Base-by-base conservation (phyloP, 352 stramenopile species). In the Globisporangium cystogenes region DNA sequence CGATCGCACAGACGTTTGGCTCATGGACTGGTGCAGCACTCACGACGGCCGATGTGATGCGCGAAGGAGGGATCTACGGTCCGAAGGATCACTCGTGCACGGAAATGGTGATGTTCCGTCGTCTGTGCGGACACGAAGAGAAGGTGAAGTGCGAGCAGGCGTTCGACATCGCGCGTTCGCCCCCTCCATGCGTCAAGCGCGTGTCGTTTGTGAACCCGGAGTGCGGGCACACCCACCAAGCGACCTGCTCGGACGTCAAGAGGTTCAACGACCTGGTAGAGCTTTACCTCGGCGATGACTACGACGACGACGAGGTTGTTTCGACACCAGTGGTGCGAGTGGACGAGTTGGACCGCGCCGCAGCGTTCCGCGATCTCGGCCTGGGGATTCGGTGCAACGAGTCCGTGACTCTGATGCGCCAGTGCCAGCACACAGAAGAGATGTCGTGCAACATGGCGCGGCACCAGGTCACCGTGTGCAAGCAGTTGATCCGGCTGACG, bases 61-160 rank as follows among this genome's bases (percentile, higher is more conserved):
- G 70, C 44, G 84, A 95, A 61, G 72, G 81, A 14, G 45, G 66
- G 16, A 36, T 29, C 2, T 96, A 91, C 48, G 86, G 82, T 1
- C 46, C 68, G 23, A 77, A 87, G 49, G 86, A 94, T 46, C 74
- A 89, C 44, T 71, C 68, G 24, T 96, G 86, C 53, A 71, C 65
- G 12, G 58, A 73, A 40, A 57, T 35, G 11, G 75, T 91, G 1
- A 82, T 49, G 18, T 91, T 95, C 62, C 59, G 76, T 35, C 67
- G 79, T 12, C 61, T 36, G 4, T 95, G 85, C 51, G 79, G 80
- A 0, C 85, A 95, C 29, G 60, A 71, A 42, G 64, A 74, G 36
- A 64, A 46, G 11, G 53, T 83, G 18, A 65, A 70, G 40, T 95
- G 85, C 31, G 76, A 84, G 45, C 60, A 70, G 48, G 82, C 85